Base-by-base conservation (phyloP, 305 asterid genomes). In the Fraxinus latifolia region DNA sequence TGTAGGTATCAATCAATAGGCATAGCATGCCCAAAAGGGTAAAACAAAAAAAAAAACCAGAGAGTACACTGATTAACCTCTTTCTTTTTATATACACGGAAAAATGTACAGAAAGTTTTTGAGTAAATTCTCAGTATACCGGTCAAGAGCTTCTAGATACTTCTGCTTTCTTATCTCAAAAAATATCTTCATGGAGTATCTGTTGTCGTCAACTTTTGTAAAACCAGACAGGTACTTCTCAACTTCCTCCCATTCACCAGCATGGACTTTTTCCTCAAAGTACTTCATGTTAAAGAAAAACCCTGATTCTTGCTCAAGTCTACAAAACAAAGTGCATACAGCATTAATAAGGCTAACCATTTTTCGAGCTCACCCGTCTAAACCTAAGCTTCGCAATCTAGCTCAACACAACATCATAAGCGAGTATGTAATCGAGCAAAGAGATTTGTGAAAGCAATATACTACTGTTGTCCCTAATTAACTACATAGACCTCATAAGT, bases 291-390 rank as follows among this genome's bases (percentile, higher is more conserved):
- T 93, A 82, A 93, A 93, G 91, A 84, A 93, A 88, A 91, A 93
- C 8, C 94, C 97, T 0, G 97, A 93, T 84, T 93, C 97, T 85
- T 93, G 97, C 89, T 93, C 97, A 80, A 93, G 92, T 91, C 97
- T 93, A 79, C 85, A 85, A 78, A 80, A 68, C 27, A 81, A 79
- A 84, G 72, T 15, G 25, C n/a, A 65, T 17, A 36, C 15, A 77
- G 34, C 32, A 78, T 81, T 29, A 39, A 47, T 58, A 77, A 80
- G 33, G 79, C 53, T 25, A 44, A 53, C 33, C 70, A 81, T 7
- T 78, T 81, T 50, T 23, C 55, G 73, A 15, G 36, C 21, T 2
- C 74, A 25, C 19, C 8, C 21, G 1, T 4, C 15, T 12, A 68
- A 67, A 68, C 9, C 12, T 1, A 25, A 68, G 74, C 7, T 29